These are phyloP conservation scores for Obelidium mucronatum DNA, from an alignment of 192 early-diverging fungal species.

Conservation along the genomic window DNA sequence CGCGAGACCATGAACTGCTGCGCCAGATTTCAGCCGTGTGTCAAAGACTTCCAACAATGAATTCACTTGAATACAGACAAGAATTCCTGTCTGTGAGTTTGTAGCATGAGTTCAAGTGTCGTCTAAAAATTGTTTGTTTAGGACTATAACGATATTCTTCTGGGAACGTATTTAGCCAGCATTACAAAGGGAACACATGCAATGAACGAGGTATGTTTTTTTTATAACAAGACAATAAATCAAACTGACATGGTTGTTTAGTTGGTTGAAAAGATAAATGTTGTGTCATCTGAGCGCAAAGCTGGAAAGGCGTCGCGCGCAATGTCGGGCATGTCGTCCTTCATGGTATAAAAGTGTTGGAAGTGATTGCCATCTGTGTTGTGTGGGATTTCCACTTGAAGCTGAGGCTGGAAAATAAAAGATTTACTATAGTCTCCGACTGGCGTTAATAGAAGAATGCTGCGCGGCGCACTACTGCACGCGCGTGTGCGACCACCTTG, in stretches of 20 bases:
- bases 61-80: slow-evolving; percentile 68
- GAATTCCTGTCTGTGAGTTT: slow-evolving; percentile 74
- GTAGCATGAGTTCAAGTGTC: neutral
- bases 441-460: no score
- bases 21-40: slow-evolving; percentile 79
- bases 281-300: slow-evolving; percentile 35
- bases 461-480: no score
- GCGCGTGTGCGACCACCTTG: no score
- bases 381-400: no score
- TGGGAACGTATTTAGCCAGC: slow-evolving; percentile 76
- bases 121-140: slow-evolving; percentile 38
- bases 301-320: slow-evolving; percentile 8
- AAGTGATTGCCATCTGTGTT: no score
- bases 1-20: slow-evolving; percentile 76
- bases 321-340: neutral
- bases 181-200: slow-evolving; percentile 78
- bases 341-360: neutral
- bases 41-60: slow-evolving; percentile 74
- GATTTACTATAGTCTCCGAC: no score
- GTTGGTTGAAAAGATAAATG: slow-evolving; percentile 62
- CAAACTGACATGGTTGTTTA: neutral
- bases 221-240: slow-evolving; percentile 2
- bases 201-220: slow-evolving; percentile 63
- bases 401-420: no score
- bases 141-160: slow-evolving; percentile 85